phyloP scores from a whole-genome alignment of 2,329 filamentous ascomycete genomes.

The Cryphonectria parasitica region DNA sequence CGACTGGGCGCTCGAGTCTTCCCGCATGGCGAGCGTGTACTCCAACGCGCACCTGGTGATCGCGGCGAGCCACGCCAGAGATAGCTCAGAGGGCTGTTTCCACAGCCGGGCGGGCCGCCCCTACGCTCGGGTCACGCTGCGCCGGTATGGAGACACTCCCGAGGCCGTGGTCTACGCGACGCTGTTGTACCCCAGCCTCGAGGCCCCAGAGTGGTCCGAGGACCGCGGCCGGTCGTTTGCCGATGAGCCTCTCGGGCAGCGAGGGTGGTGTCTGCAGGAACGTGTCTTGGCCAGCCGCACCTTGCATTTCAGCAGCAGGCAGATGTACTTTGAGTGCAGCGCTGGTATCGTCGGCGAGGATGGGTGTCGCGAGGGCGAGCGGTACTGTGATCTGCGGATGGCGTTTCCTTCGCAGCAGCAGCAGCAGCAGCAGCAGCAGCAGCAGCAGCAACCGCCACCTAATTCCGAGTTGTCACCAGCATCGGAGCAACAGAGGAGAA shows the following conservation, averaged over 20 bases:
- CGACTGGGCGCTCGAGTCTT: slow-evolving; percentile 19
- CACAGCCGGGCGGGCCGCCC: background rate
- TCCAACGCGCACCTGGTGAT: slow-evolving; percentile 26
- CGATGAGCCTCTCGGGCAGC: background rate
- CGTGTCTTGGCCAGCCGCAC: background rate
- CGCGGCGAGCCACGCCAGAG: slow-evolving; percentile 23
- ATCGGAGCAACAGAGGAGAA: background rate
- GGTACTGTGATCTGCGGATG: background rate
- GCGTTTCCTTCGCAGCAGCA: background rate
- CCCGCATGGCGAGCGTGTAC: slow-evolving; percentile 14
- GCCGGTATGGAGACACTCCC: background rate
- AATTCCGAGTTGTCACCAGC: background rate
- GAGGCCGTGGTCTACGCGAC: background rate
- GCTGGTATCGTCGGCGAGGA: background rate
- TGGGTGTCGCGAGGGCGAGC: background rate
- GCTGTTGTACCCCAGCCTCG: background rate
- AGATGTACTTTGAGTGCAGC: background rate
- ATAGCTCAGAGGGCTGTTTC: slow-evolving; percentile 19
- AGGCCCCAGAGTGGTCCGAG: background rate
- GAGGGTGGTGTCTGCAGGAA: background rate
- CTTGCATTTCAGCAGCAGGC: background rate
- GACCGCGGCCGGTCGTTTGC: background rate
- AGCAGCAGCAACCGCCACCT: background rate
- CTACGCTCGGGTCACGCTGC: background rate
- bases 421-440: too few relatives aligned